Percentiles rank a stretch among this genome's conserved stretches.
phyloP scores from a whole-genome alignment of 495 filamentous ascomycete species.

The Penicillium ucsense region DNA sequence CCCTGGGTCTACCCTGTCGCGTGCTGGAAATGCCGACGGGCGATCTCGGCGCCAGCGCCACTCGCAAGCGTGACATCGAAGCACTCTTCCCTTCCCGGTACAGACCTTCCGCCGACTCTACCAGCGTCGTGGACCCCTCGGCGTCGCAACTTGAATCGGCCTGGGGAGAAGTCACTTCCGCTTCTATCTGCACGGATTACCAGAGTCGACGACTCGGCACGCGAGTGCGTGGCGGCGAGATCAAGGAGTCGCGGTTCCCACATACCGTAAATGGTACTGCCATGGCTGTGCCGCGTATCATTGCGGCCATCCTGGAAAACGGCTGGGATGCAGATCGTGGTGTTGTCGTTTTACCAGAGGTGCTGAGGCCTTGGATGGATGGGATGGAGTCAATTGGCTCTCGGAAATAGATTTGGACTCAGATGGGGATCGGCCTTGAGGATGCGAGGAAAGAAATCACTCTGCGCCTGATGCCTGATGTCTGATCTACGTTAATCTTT shows the following conservation, averaged over 20 bases:
- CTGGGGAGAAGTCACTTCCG: slow-evolving; percentile 89
- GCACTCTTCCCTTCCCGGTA: slow-evolving; percentile 81
- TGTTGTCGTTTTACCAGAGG: slow-evolving; percentile 64
- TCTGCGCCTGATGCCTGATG: no score
- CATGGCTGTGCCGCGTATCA: slow-evolving; percentile 76
- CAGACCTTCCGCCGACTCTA: slow-evolving; percentile 5
- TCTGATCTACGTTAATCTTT: no score
- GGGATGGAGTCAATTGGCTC: slow-evolving; percentile 53
- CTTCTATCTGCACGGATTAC: slow-evolving; percentile 91
- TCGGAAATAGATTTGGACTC: background rate
- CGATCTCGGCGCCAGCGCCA: slow-evolving; percentile 82
- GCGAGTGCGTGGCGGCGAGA: slow-evolving; percentile 39
- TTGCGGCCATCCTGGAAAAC: slow-evolving; percentile 90
- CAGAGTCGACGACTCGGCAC: slow-evolving; percentile 77
- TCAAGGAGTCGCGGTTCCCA: slow-evolving; percentile 48
- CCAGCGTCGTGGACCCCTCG: slow-evolving; percentile 2
- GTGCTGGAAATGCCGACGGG: slow-evolving; percentile 84
- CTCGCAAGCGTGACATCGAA: slow-evolving; percentile 85
- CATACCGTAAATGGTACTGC: slow-evolving; percentile 94
- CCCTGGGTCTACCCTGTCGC: slow-evolving; percentile 73
- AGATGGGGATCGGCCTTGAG: background rate
- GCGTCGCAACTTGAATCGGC: slow-evolving; percentile 51
- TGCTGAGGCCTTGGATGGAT: slow-evolving; percentile 73
- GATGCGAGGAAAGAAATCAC: no score
- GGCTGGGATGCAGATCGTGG: slow-evolving; percentile 64